Percentiles rank a stretch among this genome's conserved stretches.
Conservation (phyloP, 371 early-diverging fungal genomes). For the Circinella minor region DNA sequence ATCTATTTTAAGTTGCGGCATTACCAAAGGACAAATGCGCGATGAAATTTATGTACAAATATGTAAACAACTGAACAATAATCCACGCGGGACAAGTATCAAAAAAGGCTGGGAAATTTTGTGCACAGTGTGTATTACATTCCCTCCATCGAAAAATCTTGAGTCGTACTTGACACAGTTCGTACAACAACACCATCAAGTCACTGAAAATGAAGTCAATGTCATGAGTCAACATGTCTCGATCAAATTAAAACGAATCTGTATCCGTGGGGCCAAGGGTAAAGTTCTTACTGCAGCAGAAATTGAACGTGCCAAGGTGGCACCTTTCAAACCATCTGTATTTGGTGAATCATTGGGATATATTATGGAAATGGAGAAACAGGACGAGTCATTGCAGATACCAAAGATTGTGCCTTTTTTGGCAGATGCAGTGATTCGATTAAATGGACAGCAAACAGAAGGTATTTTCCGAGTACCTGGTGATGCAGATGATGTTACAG, state of each 20-base stretch:
- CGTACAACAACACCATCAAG: slow-evolving; percentile 66
- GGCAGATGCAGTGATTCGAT: slow-evolving; percentile 70
- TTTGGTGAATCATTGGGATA: slow-evolving; percentile 91
- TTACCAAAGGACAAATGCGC: slow-evolving; percentile 77
- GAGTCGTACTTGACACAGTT: slow-evolving; percentile 85
- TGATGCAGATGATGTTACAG: slow-evolving; percentile 87
- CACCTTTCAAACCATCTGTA: slow-evolving; percentile 87
- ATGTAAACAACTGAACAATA: slow-evolving; percentile 87
- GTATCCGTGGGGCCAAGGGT: slow-evolving; percentile 81
- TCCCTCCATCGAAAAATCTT: slow-evolving; percentile 92
- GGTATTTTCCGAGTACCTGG: slow-evolving; percentile 98
- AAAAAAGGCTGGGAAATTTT: slow-evolving; percentile 89
- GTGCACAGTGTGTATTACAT: slow-evolving; percentile 79
- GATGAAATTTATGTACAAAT: slow-evolving; percentile 96
- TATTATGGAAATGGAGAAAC: slow-evolving; percentile 71
- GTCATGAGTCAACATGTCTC: slow-evolving; percentile 67
- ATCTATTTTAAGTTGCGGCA: slow-evolving; percentile 75
- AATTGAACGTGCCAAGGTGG: slow-evolving; percentile 80
- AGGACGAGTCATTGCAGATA: slow-evolving; percentile 47
- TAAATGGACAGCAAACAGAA: slow-evolving; percentile 84
- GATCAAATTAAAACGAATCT: slow-evolving; percentile 71
- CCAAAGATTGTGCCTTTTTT: slow-evolving; percentile 90
- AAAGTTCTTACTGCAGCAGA: slow-evolving; percentile 77
- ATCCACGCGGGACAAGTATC: slow-evolving; percentile 78
- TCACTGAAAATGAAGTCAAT: slow-evolving; percentile 54